Percentiles rank a stretch among this genome's conserved stretches.
Conservation (phyloP, 2,329 filamentous ascomycete genomes). For the Fusarium sp. region DNA sequence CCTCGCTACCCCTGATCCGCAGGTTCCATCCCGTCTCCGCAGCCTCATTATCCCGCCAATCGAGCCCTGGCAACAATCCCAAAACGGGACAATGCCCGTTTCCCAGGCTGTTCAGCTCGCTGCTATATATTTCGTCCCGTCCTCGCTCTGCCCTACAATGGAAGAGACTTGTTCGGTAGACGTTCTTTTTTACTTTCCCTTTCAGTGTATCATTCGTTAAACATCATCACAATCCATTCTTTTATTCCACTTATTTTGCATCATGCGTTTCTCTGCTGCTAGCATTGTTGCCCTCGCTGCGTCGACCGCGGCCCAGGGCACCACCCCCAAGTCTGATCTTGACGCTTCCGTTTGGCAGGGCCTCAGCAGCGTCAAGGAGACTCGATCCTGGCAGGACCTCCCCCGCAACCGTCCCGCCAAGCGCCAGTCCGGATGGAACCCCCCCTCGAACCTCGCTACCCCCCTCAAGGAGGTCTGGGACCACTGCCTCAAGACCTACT, state of each 20-base stretch:
- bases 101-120: background rate
- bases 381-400: constrained; percentile 15
- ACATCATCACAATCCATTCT: background rate
- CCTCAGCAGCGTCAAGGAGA: constrained; percentile 26
- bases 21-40: constrained; percentile 4
- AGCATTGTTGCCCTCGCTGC: constrained; percentile 40
- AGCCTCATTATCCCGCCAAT: constrained; percentile 27
- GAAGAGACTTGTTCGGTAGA: constrained; percentile 22
- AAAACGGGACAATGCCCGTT: constrained; percentile 1
- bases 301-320: constrained; percentile 34
- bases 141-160: background rate
- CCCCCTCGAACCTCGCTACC: constrained; percentile 39
- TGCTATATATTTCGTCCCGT: constrained; percentile 12
- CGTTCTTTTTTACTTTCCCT: constrained; percentile 15
- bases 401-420: constrained; percentile 44
- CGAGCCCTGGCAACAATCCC: background rate
- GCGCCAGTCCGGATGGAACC: constrained; percentile 46
- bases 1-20: constrained; percentile 4
- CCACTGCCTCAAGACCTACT: constrained; percentile 46
- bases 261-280: constrained; percentile 43
- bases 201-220: constrained; percentile 13
- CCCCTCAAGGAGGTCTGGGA: constrained; percentile 50
- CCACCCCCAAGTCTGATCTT: constrained; percentile 43
- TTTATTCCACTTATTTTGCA: constrained; percentile 7
- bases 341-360: constrained; percentile 46